Base-by-base conservation (phyloP, 2,329 filamentous ascomycete genomes). In the Sarocladium strictum region DNA sequence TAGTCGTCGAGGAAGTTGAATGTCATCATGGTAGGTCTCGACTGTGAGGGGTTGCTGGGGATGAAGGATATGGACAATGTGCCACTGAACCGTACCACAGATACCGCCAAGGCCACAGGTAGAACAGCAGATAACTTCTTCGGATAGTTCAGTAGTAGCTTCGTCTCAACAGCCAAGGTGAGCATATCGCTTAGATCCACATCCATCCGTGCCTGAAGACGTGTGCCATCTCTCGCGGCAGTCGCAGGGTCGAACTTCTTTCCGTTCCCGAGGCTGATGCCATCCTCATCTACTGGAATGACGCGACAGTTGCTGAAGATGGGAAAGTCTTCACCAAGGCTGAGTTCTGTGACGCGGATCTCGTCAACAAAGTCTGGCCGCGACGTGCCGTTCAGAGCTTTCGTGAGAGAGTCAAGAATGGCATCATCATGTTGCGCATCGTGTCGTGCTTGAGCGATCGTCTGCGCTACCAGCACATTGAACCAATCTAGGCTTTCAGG, bases 271-370 rank as follows among this genome's bases (percentile, higher is more conserved):
- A 86, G 73, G 43, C 73, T 77, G 33, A 85, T 69, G 1, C 87
- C 87, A 68, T 92, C 87, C 61, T 93, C 89, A 63, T 90, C 86
- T 0, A 97, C 89, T 2, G 92, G 90, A 57, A 97, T 97, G 54
- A 99, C 88, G 56, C 94, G 85, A 66, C 94, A 97, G 69, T 99
- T 99, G 75, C 92, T 97, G 70, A 99, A 96, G 53, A 99, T 99
- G 26, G 94, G 94, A 60, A 97, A 99, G 64, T 99, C 94, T 64
- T 99, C 94, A 27, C 94, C 94, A 3, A 99, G 76, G 52, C 87
- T 95, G 57, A 99, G 84, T 71, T 99, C 93, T 2, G 92, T 96
- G 54, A 99, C 89, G 24, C 86, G 86, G 58, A 99, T 97, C 65
- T 94, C 89, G 67, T 96, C 93, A 29, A 99, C 78, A 69, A 96